Conservation (phyloP, 495 filamentous ascomycete genomes). For the Penicillium argentinense region DNA sequence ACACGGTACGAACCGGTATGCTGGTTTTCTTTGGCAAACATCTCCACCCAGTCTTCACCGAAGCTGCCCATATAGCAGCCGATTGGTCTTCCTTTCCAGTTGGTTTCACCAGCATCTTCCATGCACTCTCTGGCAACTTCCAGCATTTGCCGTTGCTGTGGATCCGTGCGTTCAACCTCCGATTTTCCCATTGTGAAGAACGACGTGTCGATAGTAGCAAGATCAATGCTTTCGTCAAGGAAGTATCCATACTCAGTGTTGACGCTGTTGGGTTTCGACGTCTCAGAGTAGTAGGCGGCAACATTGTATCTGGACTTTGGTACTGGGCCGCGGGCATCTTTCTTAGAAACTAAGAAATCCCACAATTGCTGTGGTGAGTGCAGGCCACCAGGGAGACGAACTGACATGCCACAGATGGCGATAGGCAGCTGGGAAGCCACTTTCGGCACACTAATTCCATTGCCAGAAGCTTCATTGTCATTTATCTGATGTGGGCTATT, state of each 20-base stretch:
- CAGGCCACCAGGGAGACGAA: constrained; percentile 46
- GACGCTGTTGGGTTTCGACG: constrained; percentile 15
- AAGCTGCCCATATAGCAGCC: constrained; percentile 51
- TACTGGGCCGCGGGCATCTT: constrained; percentile 33
- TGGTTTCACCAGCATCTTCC: constrained; percentile 43
- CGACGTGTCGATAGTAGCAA: constrained; percentile 13
- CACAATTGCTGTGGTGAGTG: constrained; percentile 26
- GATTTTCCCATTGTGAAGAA: constrained; percentile 37
- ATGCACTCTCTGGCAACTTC: constrained; percentile 45
- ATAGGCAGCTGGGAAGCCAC: constrained; percentile 29
- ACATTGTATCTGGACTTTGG: constrained; percentile 30
- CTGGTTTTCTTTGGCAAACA: constrained; percentile 26
- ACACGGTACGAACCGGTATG: constrained; percentile 20
- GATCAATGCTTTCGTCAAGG: constrained; percentile 36
- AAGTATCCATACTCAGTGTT: constrained; percentile 48
- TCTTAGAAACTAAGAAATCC: constrained; percentile 37
- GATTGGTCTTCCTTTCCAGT: constrained; percentile 43
- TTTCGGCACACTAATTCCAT: no score
- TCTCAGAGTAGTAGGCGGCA: constrained; percentile 11
- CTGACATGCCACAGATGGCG: constrained; percentile 48
- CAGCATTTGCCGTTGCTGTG: constrained; percentile 55
- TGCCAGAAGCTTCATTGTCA: no score
- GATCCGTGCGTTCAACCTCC: constrained; percentile 55
- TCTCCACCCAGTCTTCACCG: constrained; percentile 36
- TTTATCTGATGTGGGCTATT: no score